Evolutionary conservation across 1,284 basidiomycete species (phyloP), one percentile per base, ranked within the genome.

Genomic region (Tilletiaria anomala): DNA sequence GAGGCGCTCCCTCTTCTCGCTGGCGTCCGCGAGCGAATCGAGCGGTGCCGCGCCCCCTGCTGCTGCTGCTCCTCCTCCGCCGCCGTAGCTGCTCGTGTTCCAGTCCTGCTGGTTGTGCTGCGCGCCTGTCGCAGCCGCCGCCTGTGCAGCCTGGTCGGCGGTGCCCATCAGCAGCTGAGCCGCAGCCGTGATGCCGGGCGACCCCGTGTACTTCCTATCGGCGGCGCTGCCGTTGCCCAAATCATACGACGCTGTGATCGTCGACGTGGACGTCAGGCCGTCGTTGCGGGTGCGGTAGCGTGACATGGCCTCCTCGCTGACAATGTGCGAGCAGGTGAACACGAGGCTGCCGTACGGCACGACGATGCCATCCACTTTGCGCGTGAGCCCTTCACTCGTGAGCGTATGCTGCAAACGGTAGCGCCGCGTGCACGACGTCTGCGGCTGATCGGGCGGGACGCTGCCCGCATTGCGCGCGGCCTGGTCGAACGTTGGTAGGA

Each of bases 371-470:
- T 85, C 82, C 38, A 91, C 79, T 58, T 80, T 75, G 15, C 71
- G 58, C 24, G 67, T 58, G 67, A 76, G 54, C 36, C 76, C 76
- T 45, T 78, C 76, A 31, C 75, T 72, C 48, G 69, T 69, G 37
- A 74, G 69, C 3, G 78, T 76, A 72, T 88, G 84, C 54, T 77
- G 76, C 35, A 83, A 81, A 62, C 83, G 80, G 72, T 83, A 93
- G 47, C 91, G 75, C 56, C 84, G 77, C 45, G 88, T 94, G 67
- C 89, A 97, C 69, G 80, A 88, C 36, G 89, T 94, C 26, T 29
- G n/a, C 26, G 26, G 26, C 10, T 29, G 26, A 8, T n/a, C n/a
- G 10, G 26, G 8, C 26, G 8, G 26, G 26, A 8, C n/a, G 10
- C 26, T 8, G 69, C 82, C 82, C 32, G 82, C 78, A 58, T 81